Base-by-base conservation (phyloP, 2,329 filamentous ascomycete species). In the Aspergillus piperis region DNA sequence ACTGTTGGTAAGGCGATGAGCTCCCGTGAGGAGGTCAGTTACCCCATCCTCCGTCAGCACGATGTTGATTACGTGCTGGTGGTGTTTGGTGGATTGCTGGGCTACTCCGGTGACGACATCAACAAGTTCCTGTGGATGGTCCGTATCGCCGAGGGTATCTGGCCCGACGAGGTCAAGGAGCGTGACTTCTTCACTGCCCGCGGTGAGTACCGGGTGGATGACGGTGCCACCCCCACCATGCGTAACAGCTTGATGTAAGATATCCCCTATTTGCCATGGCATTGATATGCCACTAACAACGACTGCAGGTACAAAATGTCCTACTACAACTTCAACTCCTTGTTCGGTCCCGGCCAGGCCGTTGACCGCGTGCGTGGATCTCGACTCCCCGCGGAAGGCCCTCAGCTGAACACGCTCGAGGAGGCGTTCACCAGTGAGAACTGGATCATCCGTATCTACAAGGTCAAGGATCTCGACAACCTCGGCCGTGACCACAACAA, bases 71-170 rank as follows among this genome's bases (percentile, higher is more conserved):
- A 99, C 70, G 92, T 99, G n/a, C 84, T 99, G 57, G 88, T 99
- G 19, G 95, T 99, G 59, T 99, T 98, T 71, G 95, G 95, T 71
- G 95, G 92, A 75, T 86, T 99, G 60, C 83, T 99, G 41, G 96
- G 96, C 58, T 99, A 99, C 82, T 97, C 93, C 54, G 95, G 95
- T 65, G 95, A 99, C 70, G 95, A 99, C 73, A 96, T 99, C 82
- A 99, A 99, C 84, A 99, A 99, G 82, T 99, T 99, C 83, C 83
- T 99, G 69, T 99, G 95, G 95, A 99, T 99, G 96, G 93, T 99
- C 60, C 88, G 95, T 75, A 99, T 99, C 73, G 95, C 95, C 41
- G 95, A 99, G 80, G 95, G 95, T 66, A 98, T 99, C 79, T 99
- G 95, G 95, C 95, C 95, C n/a, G 92, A 98, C 67, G 94, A 99